These are phyloP conservation scores for Sphagnurus paluster DNA, from an alignment of 1,284 basidiomycete species.

Conservation along the genomic window DNA sequence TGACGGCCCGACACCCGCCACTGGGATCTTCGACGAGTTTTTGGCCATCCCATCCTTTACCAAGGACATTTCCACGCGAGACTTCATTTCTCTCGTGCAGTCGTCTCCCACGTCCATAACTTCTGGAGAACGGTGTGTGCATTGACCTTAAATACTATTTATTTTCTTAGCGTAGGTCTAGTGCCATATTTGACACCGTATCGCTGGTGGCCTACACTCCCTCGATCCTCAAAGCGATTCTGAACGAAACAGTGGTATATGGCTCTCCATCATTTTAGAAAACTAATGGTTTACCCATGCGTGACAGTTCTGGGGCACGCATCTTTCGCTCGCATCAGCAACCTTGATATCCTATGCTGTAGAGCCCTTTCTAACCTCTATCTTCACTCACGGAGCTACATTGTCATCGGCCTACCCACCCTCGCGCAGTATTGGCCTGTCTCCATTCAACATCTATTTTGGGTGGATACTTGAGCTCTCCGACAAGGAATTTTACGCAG, in stretches of 20 bases:
- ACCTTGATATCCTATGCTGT: constrained; percentile 50
- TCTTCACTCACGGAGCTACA: constrained; percentile 10
- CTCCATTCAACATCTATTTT: constrained; percentile 50
- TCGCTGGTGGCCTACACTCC: constrained; percentile 42
- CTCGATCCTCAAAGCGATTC: constrained; percentile 43
- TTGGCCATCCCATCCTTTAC: constrained; percentile 38
- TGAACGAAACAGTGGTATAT: constrained; percentile 50
- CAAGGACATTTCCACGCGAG: constrained; percentile 39
- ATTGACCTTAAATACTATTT: not conserved
- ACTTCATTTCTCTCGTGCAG: constrained; percentile 42
- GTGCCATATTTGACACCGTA: constrained; percentile 50
- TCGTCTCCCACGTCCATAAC: constrained; percentile 42
- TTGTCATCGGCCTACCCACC: constrained; percentile 25
- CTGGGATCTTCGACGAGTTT: constrained; percentile 51
- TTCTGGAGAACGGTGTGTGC: constrained; percentile 39
- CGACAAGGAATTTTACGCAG: constrained; percentile 41
- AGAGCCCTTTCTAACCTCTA: constrained; percentile 47
- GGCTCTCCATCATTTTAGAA: not conserved
- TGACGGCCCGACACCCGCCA: constrained; percentile 47
- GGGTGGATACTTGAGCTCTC: constrained; percentile 36
- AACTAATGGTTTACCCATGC: not conserved
- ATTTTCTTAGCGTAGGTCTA: constrained; percentile 19
- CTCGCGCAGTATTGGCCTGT: constrained; percentile 34
- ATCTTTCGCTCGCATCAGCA: constrained; percentile 29
- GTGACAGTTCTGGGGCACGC: constrained; percentile 35